phyloP scores from a whole-genome alignment of 371 early-diverging fungal species.

The Apophysomyces ossiformis region DNA sequence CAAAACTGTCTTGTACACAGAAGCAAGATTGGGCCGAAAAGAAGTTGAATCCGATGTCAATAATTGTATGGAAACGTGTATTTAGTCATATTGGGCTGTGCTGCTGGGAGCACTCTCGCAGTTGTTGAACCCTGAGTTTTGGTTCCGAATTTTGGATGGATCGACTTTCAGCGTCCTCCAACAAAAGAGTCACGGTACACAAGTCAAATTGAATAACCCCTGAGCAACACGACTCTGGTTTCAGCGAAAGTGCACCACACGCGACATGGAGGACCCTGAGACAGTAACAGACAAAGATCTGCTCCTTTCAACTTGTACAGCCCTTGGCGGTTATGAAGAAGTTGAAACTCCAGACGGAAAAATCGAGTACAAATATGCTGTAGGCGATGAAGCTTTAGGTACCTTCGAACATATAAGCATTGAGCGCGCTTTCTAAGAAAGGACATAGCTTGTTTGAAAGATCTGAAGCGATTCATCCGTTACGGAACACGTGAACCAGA shows the following conservation, averaged over 20 bases:
- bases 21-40: too few relatives aligned
- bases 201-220: too few relatives aligned
- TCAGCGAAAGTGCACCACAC: neutral
- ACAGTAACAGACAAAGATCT: conserved; percentile 19
- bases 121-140: too few relatives aligned
- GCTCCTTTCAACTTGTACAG: conserved; percentile 78
- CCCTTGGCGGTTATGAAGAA: conserved; percentile 81
- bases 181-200: too few relatives aligned
- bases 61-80: too few relatives aligned
- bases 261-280: conserved; percentile 5
- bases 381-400: conserved; percentile 85
- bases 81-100: too few relatives aligned
- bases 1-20: too few relatives aligned
- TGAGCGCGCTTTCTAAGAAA: conserved; percentile 60
- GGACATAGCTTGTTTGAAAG: conserved; percentile 60
- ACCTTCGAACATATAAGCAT: conserved; percentile 5
- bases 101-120: too few relatives aligned
- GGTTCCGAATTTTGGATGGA: too few relatives aligned
- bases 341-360: conserved; percentile 37
- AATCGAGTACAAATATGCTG: conserved; percentile 61
- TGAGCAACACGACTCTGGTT: too few relatives aligned
- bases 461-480: conserved; percentile 73
- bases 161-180: too few relatives aligned
- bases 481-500: conserved; percentile 67
- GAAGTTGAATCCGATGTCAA: too few relatives aligned